Evolutionary conservation across 169 alveolate genomes (phyloP).

Genomic region (Eimeria zaria): DNA sequence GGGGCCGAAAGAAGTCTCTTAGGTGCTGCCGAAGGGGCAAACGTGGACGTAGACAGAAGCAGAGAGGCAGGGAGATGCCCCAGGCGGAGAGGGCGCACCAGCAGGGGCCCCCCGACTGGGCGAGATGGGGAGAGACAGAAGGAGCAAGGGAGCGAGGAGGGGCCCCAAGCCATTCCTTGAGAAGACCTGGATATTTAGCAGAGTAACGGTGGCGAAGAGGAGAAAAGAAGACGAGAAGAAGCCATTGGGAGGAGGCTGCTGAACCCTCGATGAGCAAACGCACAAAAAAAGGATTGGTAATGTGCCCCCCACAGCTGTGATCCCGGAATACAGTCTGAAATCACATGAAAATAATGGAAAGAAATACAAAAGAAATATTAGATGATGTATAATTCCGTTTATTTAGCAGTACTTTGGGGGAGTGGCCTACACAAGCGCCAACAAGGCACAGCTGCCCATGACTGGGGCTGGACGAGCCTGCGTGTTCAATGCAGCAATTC

Average conservation of each 20-base stretch:
- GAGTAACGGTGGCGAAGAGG: neutral
- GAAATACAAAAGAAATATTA: neutral
- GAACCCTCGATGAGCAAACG: neutral
- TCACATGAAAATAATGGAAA: neutral
- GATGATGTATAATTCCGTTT: neutral
- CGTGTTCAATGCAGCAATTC: neutral
- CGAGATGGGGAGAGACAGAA: slow-evolving; percentile 31
- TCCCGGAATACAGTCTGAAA: neutral
- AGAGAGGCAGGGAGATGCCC: neutral
- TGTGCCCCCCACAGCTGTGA: slow-evolving; percentile 6
- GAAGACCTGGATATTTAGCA: neutral
- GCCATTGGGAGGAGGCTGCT: slow-evolving; percentile 7
- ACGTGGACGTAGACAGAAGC: neutral
- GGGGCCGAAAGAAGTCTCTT: neutral
- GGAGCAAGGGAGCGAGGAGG: neutral
- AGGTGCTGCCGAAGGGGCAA: neutral
- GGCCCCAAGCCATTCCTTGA: slow-evolving; percentile 15
- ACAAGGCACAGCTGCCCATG: slow-evolving; percentile 1
- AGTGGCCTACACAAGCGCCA: neutral
- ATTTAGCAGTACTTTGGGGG: neutral
- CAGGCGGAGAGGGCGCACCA: slow-evolving; percentile 6
- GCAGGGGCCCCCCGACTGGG: slow-evolving; percentile 27
- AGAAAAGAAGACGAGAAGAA: neutral
- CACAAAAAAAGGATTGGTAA: neutral
- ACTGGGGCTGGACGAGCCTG: slow-evolving; percentile 33